A percentile compares a stretch with the other conserved stretches of the same genome.
Evolutionary conservation across 2,329 filamentous ascomycete species (phyloP).

Genomic region (Fusarium sterilihyphosum): DNA sequence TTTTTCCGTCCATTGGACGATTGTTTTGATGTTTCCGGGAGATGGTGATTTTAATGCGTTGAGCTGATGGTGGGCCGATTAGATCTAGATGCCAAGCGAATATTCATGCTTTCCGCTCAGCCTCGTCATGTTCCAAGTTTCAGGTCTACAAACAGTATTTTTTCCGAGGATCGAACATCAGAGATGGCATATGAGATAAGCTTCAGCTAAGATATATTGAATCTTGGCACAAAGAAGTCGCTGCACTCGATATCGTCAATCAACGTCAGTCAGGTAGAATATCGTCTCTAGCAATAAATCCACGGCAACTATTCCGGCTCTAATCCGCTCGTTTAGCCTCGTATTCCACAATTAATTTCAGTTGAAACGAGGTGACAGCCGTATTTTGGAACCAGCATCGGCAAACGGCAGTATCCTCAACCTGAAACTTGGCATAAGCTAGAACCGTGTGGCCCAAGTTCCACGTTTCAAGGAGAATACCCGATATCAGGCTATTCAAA

Average conservation of each 20-base stretch:
- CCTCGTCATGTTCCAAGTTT: background rate
- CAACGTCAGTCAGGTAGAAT: background rate
- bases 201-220: background rate
- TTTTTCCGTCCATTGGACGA: constrained; percentile 38
- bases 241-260: no score
- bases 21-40: constrained; percentile 21
- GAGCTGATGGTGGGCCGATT: constrained; percentile 1
- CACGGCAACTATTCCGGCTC: background rate
- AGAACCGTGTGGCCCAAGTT: background rate
- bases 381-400: background rate
- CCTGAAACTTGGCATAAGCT: constrained; percentile 11
- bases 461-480: constrained; percentile 8
- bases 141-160: background rate
- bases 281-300: background rate
- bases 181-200: background rate
- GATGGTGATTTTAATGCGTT: constrained; percentile 5
- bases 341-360: constrained; percentile 10
- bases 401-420: background rate
- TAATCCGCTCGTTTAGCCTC: background rate
- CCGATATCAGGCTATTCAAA: constrained; percentile 2
- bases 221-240: background rate
- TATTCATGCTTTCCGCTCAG: background rate
- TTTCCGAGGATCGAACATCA: background rate
- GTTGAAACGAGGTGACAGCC: background rate
- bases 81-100: background rate